Percentiles rank a stretch among this genome's conserved stretches.
Evolutionary conservation across 2,329 filamentous ascomycete genomes (phyloP).

Genomic region (Colletotrichum aenigma): DNA sequence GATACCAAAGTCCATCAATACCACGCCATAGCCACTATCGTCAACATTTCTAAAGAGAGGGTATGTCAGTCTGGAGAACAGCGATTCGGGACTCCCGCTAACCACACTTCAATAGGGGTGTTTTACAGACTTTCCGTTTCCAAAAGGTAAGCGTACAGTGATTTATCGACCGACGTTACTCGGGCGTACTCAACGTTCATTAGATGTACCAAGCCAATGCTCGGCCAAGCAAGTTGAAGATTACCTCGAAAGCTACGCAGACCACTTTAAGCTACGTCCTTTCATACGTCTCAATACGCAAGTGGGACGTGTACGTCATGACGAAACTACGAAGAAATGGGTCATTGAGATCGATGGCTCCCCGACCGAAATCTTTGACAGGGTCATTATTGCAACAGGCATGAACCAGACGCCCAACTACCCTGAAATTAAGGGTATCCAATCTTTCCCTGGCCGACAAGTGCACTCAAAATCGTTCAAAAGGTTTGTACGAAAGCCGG

Average conservation of each 20-base stretch:
- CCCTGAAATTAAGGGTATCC: slow-evolving; percentile 37
- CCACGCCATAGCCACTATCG: slow-evolving; percentile 26
- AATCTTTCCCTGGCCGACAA: slow-evolving; percentile 39
- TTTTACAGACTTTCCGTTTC: slow-evolving; percentile 39
- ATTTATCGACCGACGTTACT: not conserved
- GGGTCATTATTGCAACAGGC: slow-evolving; percentile 36
- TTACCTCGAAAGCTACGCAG: slow-evolving; percentile 37
- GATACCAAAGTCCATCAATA: not conserved
- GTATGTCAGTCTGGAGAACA: slow-evolving; percentile 18
- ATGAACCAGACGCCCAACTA: slow-evolving; percentile 36
- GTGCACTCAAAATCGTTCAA: slow-evolving; percentile 37
- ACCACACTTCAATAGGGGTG: slow-evolving; percentile 29
- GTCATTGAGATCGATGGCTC: slow-evolving; percentile 29
- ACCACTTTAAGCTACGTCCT: slow-evolving; percentile 32
- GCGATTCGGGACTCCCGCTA: not conserved
- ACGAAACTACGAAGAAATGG: slow-evolving; percentile 28
- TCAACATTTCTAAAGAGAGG: slow-evolving; percentile 36
- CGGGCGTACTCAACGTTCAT: not conserved
- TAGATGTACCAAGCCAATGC: slow-evolving; percentile 27
- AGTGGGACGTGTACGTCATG: slow-evolving; percentile 24
- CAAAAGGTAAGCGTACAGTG: not conserved
- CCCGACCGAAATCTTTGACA: slow-evolving; percentile 34
- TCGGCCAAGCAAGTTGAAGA: slow-evolving; percentile 27
- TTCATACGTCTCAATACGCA: slow-evolving; percentile 28
- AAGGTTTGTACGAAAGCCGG: not conserved